These are phyloP conservation scores for Podochytrium sp. DNA, from an alignment of 192 early-diverging fungal species.

Conservation along the genomic window DNA sequence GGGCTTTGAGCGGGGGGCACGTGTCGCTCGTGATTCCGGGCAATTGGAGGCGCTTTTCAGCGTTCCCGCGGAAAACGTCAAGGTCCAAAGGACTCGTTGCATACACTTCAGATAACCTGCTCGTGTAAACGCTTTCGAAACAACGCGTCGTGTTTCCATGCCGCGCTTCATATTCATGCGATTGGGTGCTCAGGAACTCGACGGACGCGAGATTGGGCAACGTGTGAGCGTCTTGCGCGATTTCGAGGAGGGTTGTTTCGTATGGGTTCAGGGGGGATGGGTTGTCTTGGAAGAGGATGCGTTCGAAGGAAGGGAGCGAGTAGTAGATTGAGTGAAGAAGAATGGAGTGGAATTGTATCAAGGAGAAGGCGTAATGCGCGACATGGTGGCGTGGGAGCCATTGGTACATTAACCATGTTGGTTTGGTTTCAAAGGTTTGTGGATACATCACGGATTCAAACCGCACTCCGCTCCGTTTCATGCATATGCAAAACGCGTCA, in stretches of 20 bases:
- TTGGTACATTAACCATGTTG: constrained; percentile 3
- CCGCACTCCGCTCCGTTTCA: not conserved
- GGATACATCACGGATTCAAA: not conserved
- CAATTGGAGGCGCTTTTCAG: not conserved
- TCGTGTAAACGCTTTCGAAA: not conserved
- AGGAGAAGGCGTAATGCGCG: constrained; percentile 7
- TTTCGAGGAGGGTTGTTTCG: not conserved
- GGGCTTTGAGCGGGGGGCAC: not conserved
- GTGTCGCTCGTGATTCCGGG: not conserved
- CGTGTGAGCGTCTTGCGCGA: not conserved
- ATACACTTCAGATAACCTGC: not conserved
- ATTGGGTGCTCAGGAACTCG: not conserved
- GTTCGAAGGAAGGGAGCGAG: not conserved
- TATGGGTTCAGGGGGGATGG: not conserved
- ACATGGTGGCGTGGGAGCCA: not conserved
- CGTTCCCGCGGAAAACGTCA: not conserved
- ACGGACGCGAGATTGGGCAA: not conserved
- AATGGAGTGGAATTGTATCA: constrained; percentile 12
- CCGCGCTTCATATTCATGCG: not conserved
- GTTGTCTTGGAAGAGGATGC: constrained; percentile 1
- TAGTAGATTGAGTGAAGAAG: not conserved
- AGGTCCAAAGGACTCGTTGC: not conserved
- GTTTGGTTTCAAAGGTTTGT: not conserved
- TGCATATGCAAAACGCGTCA: constrained; percentile 4
- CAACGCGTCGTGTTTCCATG: not conserved